Percentiles rank a stretch among this genome's conserved stretches.
These are phyloP conservation scores for Trichoderma aggressivum DNA, from an alignment of 2,329 filamentous ascomycete genomes.

Conservation along the genomic window DNA sequence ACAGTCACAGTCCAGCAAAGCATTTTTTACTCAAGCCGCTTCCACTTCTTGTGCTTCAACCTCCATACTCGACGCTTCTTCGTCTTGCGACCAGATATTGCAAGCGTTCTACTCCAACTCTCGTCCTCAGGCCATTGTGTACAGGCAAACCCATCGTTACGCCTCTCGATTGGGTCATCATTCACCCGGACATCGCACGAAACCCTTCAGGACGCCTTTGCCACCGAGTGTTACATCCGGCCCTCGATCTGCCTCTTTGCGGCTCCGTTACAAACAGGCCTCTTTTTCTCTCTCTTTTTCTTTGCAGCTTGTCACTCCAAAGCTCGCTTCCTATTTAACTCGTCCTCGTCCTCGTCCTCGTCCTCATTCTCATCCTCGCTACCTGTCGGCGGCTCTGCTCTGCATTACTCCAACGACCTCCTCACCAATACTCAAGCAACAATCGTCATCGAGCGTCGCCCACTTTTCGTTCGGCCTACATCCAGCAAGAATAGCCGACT, in stretches of 20 bases:
- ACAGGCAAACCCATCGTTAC: not conserved
- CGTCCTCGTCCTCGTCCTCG: not conserved
- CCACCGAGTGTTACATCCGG: slow-evolving; percentile 15
- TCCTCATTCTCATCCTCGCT: not conserved
- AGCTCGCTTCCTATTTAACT: not conserved
- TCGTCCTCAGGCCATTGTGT: not conserved
- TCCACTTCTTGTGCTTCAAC: slow-evolving; percentile 13
- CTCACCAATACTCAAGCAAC: not conserved
- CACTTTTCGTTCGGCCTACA: not conserved
- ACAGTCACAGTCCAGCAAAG: not conserved
- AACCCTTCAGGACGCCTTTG: not conserved
- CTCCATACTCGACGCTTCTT: slow-evolving; percentile 12
- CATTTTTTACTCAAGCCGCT: slow-evolving; percentile 16
- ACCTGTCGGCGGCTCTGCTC: not conserved
- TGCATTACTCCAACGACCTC: not conserved
- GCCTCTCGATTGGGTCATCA: not conserved
- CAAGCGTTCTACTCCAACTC: not conserved
- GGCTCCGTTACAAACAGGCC: slow-evolving; percentile 6
- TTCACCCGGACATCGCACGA: slow-evolving; percentile 10
- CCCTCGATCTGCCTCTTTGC: slow-evolving; percentile 15
- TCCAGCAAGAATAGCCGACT: slow-evolving; percentile 15
- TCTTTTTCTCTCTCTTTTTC: not conserved
- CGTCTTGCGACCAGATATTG: not conserved
- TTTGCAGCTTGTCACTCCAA: not conserved
- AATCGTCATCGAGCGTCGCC: slow-evolving; percentile 11